These are phyloP conservation scores for Basipetospora chlamydospora DNA, from an alignment of 2,329 filamentous ascomycete species.

Conservation along the genomic window DNA sequence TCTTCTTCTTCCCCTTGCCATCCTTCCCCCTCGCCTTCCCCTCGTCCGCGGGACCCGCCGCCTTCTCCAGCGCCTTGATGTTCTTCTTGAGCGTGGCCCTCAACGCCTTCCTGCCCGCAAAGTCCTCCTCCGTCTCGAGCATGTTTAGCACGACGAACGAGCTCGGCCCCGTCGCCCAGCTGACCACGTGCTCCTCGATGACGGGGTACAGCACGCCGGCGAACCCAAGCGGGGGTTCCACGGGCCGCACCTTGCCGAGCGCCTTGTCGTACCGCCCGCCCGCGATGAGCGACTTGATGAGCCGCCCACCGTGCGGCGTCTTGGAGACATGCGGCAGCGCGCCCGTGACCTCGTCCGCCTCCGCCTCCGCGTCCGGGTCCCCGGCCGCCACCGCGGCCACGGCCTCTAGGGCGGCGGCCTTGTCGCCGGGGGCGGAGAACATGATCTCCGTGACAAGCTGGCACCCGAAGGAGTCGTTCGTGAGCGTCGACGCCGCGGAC, in stretches of 20 bases:
- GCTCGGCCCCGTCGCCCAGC: constrained; percentile 77
- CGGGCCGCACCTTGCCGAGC: constrained; percentile 53
- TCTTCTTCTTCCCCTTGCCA: constrained; percentile 24
- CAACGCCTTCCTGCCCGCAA: constrained; percentile 51
- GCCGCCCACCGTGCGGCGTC: constrained; percentile 53
- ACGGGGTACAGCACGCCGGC: constrained; percentile 66
- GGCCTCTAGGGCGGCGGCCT: constrained; percentile 57
- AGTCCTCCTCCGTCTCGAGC: constrained; percentile 60
- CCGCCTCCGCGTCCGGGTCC: constrained; percentile 33
- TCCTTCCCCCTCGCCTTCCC: constrained; percentile 26
- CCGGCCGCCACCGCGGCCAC: constrained; percentile 49
- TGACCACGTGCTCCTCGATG: constrained; percentile 58
- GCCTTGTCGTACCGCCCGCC: constrained; percentile 74
- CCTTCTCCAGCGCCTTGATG: constrained; percentile 55
- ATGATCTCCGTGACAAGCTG: constrained; percentile 77
- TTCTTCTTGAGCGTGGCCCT: constrained; percentile 57
- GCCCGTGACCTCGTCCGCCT: constrained; percentile 11
- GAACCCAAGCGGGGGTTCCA: constrained; percentile 68
- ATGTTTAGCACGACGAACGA: constrained; percentile 77
- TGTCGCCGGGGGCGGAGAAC: constrained; percentile 61
- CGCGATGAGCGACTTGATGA: constrained; percentile 83
- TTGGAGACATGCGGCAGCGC: constrained; percentile 40
- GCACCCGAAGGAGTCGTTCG: constrained; percentile 66
- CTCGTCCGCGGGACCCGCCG: constrained; percentile 42
- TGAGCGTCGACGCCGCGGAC: constrained; percentile 51